Evolutionary conservation across 208 protist species (phyloP).

Genomic region (Blastocrithidia nonstop): DNA sequence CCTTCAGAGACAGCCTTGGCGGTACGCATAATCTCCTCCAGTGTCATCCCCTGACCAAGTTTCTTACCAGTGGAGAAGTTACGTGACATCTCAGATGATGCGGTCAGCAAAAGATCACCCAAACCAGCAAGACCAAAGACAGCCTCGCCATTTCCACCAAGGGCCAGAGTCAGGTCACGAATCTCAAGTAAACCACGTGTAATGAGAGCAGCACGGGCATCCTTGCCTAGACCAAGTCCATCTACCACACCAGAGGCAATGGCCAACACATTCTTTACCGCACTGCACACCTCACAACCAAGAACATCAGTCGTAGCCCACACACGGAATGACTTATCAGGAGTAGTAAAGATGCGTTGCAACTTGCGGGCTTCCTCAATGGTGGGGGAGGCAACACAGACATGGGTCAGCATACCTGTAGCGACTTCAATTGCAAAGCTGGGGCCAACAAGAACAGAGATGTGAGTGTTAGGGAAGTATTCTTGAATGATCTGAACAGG

Average conservation of each 20-base stretch:
- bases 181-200: constrained; percentile 74
- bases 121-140: constrained; percentile 80
- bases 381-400: constrained; percentile 49
- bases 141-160: constrained; percentile 58
- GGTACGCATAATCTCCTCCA: constrained; percentile 42
- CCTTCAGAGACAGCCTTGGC: constrained; percentile 69
- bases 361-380: constrained; percentile 37
- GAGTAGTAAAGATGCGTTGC: constrained; percentile 61
- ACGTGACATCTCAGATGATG: constrained; percentile 73
- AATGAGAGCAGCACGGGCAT: constrained; percentile 73
- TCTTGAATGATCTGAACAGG: constrained; percentile 64
- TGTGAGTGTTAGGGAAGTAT: constrained; percentile 29
- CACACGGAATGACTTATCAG: constrained; percentile 57
- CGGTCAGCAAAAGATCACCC: constrained; percentile 81
- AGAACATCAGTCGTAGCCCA: constrained; percentile 70
- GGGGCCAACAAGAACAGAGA: constrained; percentile 69
- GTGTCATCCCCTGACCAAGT: constrained; percentile 47
- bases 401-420: constrained; percentile 53
- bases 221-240: constrained; percentile 54
- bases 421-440: constrained; percentile 86
- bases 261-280: constrained; percentile 85
- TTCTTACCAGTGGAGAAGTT: constrained; percentile 80
- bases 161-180: constrained; percentile 53
- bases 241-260: constrained; percentile 62
- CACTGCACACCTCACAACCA: constrained; percentile 79